Conservation (phyloP, 2,329 filamentous ascomycete species). For the Pseudogymnoascus sp. region DNA sequence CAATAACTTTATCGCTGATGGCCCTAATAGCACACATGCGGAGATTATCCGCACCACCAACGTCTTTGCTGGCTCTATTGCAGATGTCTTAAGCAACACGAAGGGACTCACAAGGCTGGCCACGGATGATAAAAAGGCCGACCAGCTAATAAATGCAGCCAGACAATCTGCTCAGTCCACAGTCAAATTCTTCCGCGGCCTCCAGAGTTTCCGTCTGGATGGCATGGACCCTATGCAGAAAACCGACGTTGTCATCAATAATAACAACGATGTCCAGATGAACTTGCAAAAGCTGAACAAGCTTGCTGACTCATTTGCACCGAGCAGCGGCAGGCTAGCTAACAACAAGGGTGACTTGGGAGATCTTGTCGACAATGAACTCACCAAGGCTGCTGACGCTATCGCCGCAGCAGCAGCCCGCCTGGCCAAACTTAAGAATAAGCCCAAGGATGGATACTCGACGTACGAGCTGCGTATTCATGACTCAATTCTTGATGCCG, state of each 20-base stretch:
- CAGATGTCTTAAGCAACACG: conserved; percentile 91
- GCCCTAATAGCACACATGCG: conserved; percentile 79
- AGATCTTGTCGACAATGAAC: conserved; percentile 84
- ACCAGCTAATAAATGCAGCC: conserved; percentile 74
- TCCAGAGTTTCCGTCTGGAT: conserved; percentile 90
- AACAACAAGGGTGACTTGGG: conserved; percentile 78
- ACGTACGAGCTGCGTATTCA: conserved; percentile 96
- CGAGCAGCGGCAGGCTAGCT: conserved; percentile 73
- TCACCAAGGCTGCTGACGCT: conserved; percentile 88
- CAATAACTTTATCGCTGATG: conserved; percentile 97
- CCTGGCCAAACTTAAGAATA: conserved; percentile 86
- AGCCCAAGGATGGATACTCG: conserved; percentile 89
- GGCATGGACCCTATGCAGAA: conserved; percentile 85
- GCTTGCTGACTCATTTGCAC: conserved; percentile 83
- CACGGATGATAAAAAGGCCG: conserved; percentile 89
- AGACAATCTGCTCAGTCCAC: conserved; percentile 79
- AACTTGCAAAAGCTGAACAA: conserved; percentile 91
- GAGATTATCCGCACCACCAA: conserved; percentile 92
- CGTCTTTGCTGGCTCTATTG: conserved; percentile 80
- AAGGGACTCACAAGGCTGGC: conserved; percentile 91
- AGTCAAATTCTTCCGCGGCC: conserved; percentile 87
- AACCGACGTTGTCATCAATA: conserved; percentile 95
- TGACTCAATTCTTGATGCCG: conserved; percentile 88
- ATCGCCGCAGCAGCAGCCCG: conserved; percentile 88
- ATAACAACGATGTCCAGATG: conserved; percentile 92